Evolutionary conservation across 768 basidiomycete species (phyloP), one percentile per base, ranked within the genome.

Genomic region (Clitopilus hobsonii): DNA sequence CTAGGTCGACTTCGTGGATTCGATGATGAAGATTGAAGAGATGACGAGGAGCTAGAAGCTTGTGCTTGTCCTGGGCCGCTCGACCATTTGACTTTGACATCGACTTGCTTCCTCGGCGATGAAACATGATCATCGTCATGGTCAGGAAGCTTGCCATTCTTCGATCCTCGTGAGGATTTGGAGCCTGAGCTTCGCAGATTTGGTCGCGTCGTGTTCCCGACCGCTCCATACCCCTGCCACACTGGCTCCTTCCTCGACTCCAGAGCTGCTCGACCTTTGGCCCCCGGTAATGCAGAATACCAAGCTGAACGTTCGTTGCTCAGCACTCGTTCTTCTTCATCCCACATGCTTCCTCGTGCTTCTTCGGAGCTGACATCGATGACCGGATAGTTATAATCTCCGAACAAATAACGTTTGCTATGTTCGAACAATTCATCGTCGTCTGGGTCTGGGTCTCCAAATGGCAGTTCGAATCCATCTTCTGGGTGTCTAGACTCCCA

Each of bases 371-470:
- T 94, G 49, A 91, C 88, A 63, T 96, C 94, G 57, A 94, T 85
- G 54, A 83, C 84, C 0, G 94, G 94, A 65, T 95, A 96, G 63
- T 90, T 82, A 66, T 94, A 93, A 70, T 95, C 90, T 4, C 93
- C 93, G 61, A 94, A 98, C 23, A 95, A 76, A 57, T 92, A 89
- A 60, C 81, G 77, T 66, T 83, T 82, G 67, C 91, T 87, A 32
- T 93, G 80, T 25, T 72, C 77, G 63, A 88, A 98, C 51, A 96
- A 69, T 59, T 76, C 75, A 61, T 97, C 95, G 63, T 91, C 89
- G 22, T 69, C 82, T 2, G 82, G 82, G 56, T 86, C 81, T n/a
- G 78, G 67, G 30, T 83, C 84, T 1, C 83, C 84, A 64, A 92
- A 94, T 22, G 83, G 82, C 23, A 91, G 65, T 6, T 77, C 81